Evolutionary conservation across 2,329 filamentous ascomycete species (phyloP), one percentile per base, ranked within the genome.

Genomic region (Chaetothyriales sp.): DNA sequence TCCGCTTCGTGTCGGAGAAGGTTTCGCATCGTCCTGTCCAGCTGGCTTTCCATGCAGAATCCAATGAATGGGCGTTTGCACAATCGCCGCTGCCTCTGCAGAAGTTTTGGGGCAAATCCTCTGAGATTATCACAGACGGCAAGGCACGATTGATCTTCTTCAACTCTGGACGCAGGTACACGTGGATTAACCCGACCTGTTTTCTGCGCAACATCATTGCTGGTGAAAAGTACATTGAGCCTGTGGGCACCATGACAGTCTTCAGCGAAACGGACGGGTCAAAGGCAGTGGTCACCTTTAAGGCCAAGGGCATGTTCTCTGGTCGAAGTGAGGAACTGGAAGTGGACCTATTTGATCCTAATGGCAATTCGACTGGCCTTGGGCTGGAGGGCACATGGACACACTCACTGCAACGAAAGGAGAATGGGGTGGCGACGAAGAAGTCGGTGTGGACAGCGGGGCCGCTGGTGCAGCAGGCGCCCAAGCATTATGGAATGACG

Each of bases 21-120:
- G 86, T 98, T 6, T 84, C 81, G 15, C 92, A 98, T 65, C 83
- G 92, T 3, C 92, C 92, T 0, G 86, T 98, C 12, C 81, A 89
- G 55, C 79, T 96, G 62, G 92, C 92, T 5, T 90, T 89, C 71
- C 89, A 96, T 66, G 92, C 90, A 3, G 92, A 98, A 65, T 80
- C 85, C 42, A 76, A 80, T 42, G 73, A 78, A 51, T 98, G 92
- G 92, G 87, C 84, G 2, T 82, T 95, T 55, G 76, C 86, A 1
- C 92, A 96, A 64, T 86, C 84, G 3, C 86, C 92, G 0, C 82
- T 84, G 51, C 92, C 92, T 0, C 83, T 84, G 19, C 90, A 98
- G 64, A 96, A 96, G 64, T 98, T 98, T 71, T 96, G 92, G 92
- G 92, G 92, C 51, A 96, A 96, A 71, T 90, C 84, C 50, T 87